Conservation (phyloP, 192 early-diverging fungal genomes). For the Mortierella alpina region DNA sequence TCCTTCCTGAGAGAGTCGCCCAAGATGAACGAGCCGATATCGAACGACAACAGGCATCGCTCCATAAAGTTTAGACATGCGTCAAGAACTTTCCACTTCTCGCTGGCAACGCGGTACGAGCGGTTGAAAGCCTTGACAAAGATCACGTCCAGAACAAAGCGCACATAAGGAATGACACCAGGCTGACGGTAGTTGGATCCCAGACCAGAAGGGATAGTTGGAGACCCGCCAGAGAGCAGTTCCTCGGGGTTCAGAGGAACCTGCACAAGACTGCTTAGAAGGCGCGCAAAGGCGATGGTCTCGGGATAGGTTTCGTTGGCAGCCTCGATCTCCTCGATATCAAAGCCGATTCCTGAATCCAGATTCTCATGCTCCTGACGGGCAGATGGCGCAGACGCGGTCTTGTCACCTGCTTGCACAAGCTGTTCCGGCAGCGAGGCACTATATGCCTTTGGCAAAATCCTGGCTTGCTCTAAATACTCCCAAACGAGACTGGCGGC, state of each 20-base stretch:
- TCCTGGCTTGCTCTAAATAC: slow-evolving; percentile 74
- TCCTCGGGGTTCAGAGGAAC: slow-evolving; percentile 56
- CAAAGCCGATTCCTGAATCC: slow-evolving; percentile 71
- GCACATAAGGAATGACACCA: slow-evolving; percentile 82
- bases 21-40: slow-evolving; percentile 60
- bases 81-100: slow-evolving; percentile 83
- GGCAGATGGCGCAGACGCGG: neutral
- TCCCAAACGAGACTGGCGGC: slow-evolving; percentile 83
- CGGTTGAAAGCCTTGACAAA: slow-evolving; percentile 82
- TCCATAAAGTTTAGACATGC: slow-evolving; percentile 83
- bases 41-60: slow-evolving; percentile 80
- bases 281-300: slow-evolving; percentile 83
- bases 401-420: slow-evolving; percentile 28
- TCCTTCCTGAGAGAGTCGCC: slow-evolving; percentile 15
- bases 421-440: slow-evolving; percentile 45
- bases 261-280: slow-evolving; percentile 80
- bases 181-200: slow-evolving; percentile 76
- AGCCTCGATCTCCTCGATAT: slow-evolving; percentile 86
- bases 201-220: slow-evolving; percentile 69
- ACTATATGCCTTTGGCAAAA: slow-evolving; percentile 37
- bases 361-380: slow-evolving; percentile 25
- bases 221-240: slow-evolving; percentile 51
- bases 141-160: slow-evolving; percentile 87
- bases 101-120: slow-evolving; percentile 70
- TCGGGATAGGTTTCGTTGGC: slow-evolving; percentile 85